A percentile compares a stretch with the other conserved stretches of the same genome.
Conservation (phyloP, 177 flowering plant genomes). For the Vitis hybrid region DNA sequence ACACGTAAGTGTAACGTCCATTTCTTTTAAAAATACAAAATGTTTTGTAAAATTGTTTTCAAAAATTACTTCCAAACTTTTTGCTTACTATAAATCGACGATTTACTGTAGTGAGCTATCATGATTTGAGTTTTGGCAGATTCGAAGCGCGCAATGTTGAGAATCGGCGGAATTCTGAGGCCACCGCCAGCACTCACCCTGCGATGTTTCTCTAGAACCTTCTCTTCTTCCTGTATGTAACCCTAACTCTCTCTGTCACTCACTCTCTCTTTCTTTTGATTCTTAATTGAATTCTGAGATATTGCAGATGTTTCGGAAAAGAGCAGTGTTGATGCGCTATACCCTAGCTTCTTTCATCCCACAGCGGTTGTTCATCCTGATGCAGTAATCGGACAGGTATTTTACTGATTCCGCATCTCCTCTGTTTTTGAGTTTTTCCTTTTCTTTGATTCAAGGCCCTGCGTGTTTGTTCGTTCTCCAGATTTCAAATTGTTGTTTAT, state of each 20-base stretch:
- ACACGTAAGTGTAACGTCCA: no score
- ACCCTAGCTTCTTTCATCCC: constrained; percentile 44
- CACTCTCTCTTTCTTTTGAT: constrained; percentile 2
- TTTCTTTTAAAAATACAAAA: no score
- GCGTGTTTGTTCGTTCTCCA: not conserved
- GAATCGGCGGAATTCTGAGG: no score
- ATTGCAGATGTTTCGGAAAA: constrained; percentile 20
- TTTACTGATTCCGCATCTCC: not conserved
- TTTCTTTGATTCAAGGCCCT: not conserved
- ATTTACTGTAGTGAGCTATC: no score
- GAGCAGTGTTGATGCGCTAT: constrained; percentile 13
- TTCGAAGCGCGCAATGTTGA: no score
- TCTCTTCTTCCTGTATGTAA: not conserved
- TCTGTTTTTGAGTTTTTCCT: not conserved
- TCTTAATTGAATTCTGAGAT: not conserved
- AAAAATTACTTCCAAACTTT: no score
- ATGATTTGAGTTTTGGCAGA: no score
- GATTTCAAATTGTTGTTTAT: not conserved
- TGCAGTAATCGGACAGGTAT: constrained; percentile 68
- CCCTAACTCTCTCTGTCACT: not conserved
- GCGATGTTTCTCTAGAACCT: constrained; percentile 13
- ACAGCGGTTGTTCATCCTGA: constrained; percentile 54
- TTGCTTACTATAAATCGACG: no score
- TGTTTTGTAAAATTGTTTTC: no score
- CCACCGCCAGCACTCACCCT: constrained; percentile 1